phyloP scores from a whole-genome alignment of 441 rosid genomes.

The Populus hybrid region DNA sequence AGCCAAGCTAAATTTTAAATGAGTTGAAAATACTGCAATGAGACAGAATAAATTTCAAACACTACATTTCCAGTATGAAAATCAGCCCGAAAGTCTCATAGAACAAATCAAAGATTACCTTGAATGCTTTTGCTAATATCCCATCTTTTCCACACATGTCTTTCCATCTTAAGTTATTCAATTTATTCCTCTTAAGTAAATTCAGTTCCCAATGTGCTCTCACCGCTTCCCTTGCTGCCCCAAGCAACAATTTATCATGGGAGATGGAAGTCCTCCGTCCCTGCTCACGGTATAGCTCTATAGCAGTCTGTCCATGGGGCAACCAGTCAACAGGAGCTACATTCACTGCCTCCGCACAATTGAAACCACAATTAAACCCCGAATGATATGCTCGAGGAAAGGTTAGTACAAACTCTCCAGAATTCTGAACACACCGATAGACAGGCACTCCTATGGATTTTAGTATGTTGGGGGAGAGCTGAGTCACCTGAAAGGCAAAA shows the following conservation, averaged over 20 bases:
- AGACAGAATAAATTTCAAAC: conserved; percentile 2
- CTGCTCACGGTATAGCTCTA: conserved; percentile 85
- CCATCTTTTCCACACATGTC: conserved; percentile 87
- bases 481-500: conserved; percentile 77
- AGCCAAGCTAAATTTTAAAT: not conserved
- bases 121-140: conserved; percentile 73
- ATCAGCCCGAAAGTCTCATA: not conserved
- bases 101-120: conserved; percentile 49
- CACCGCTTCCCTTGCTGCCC: conserved; percentile 99
- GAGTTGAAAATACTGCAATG: not conserved
- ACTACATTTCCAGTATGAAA: conserved; percentile 2
- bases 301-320: conserved; percentile 95
- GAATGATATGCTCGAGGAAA: conserved; percentile 99
- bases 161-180: conserved; percentile 85
- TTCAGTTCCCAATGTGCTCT: conserved; percentile 96
- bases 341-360: conserved; percentile 99
- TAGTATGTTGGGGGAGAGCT: conserved; percentile 91
- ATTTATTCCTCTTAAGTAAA: conserved; percentile 76
- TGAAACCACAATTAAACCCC: conserved; percentile 95
- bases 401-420: conserved; percentile 96
- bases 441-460: conserved; percentile 91
- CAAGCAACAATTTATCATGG: conserved; percentile 94
- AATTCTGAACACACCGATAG: conserved; percentile 82
- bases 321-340: conserved; percentile 99
- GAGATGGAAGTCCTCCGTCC: conserved; percentile 96